Evolutionary conservation across 257 asterid species (phyloP), one percentile per base, ranked within the genome.

Genomic region (Parsonsia alboflavescens): DNA sequence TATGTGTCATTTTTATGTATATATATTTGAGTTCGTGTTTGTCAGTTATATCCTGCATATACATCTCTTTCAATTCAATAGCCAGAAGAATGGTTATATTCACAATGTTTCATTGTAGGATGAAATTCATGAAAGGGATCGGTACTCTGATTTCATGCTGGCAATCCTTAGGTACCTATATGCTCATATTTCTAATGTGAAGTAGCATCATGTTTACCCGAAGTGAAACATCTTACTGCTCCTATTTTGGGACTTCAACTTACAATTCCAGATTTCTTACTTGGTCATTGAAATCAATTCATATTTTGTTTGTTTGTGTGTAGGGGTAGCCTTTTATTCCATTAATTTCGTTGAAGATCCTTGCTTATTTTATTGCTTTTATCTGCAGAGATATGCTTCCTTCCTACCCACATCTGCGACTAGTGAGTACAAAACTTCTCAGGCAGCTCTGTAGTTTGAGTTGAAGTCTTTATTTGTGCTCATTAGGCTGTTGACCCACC

Each of bases 71-170:
- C 26, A 36, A 36, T 41, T 39, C n/a, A 45, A 65, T 17, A 11
- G 22, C 26, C 19, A 71, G 19, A 71, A 71, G 75, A 71, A 36
- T 39, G 52, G 52, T 46, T 22, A 21, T 15, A 21, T 36, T 53
- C 17, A 9, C 26, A 8, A 39, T 65, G 68, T 56, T 52, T 39
- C 74, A 75, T 76, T 81, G 75, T 79, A 95, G 99, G 99, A 95
- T 72, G 99, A 95, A 86, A 92, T 95, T 87, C 99, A 95, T 77
- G 99, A 95, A 85, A 88, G 99, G 85, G 99, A 95, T 70, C 93
- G 97, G 77, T 92, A 82, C 85, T 90, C 99, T 19, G 99, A 95
- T 85, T 83, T 94, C 87, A 92, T 92, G 95, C 96, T 94, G 77
- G 89, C 99, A 84, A 87, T 95, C 80, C 80, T 95, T 89, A 95